Percentiles rank a stretch among this genome's conserved stretches.
Conservation (phyloP, 2,329 filamentous ascomycete species). For the Diaporthe longicolla region DNA sequence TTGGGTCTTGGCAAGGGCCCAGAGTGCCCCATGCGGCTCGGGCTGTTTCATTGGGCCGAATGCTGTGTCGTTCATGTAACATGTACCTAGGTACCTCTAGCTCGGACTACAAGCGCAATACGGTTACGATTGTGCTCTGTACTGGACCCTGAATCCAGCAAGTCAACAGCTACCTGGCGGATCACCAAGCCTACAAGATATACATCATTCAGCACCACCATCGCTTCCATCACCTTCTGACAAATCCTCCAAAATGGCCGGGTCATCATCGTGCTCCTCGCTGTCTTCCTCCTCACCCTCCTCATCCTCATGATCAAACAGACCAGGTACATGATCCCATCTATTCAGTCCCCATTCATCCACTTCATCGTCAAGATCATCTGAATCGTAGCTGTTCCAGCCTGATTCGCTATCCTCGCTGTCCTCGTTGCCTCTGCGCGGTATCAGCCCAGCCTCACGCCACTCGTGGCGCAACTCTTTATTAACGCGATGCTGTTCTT, state of each 20-base stretch:
- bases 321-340: too few relatives aligned
- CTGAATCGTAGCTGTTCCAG: not conserved
- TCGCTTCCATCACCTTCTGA: not conserved
- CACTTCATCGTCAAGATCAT: not conserved
- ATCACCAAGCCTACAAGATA: not conserved
- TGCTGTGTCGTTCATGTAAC: not conserved
- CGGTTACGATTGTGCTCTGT: not conserved
- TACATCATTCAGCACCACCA: not conserved
- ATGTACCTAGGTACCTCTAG: not conserved
- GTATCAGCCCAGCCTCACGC: not conserved
- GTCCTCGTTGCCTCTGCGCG: too few relatives aligned
- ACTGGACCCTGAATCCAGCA: too few relatives aligned
- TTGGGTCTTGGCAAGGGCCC: conserved; percentile 34
- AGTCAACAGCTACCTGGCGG: too few relatives aligned
- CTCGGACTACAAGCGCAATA: not conserved
- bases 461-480: not conserved
- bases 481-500: not conserved
- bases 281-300: not conserved
- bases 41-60: conserved; percentile 28
- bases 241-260: not conserved
- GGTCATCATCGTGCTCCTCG: too few relatives aligned
- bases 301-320: not conserved
- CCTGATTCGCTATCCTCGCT: not conserved
- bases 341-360: too few relatives aligned
- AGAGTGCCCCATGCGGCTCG: conserved; percentile 24